Base-by-base conservation (phyloP, 129 eudicot genomes). In the Deinandra increscens region DNA sequence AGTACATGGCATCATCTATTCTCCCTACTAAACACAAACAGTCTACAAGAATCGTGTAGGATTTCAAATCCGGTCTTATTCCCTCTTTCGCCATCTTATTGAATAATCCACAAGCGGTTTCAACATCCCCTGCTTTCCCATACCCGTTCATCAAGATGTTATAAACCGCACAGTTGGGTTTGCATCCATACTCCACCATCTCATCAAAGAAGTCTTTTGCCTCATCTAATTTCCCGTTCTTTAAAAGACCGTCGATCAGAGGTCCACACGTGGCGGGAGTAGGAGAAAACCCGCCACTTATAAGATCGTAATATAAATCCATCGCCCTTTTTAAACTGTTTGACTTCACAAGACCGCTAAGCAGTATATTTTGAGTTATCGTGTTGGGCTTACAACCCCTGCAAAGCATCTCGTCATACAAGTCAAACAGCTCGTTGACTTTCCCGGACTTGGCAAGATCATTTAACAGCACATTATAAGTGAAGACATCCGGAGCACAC, bases 221-320 rank as follows among this genome's bases (percentile, higher is more conserved):
- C 81, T 83, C 85, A 58, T 85, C 88, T 55, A 93, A 64, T 41
- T 84, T 82, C 62, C 83, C 84, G 3, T 76, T 66, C 74, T 89
- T 93, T 60, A 86, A 10, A 49, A 89, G 95, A 62, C 99, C 97
- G 26, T 93, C 97, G 5, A 93, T 78, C 20, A 93, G 74, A 60
- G 99, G 99, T 46, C 97, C 99, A 70, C 91, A 93, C n/a, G 99
- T 87, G 76, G 90, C 80, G 50, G 99, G 97, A 31, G 97, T 89
- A 31, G 99, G 99, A 17, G 85, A 60, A 80, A 93, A 93, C 64
- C 96, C 97, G 14, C 75, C 84, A 69, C 92, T 87, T 69, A 89
- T 74, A 36, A 93, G 93, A 83, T 86, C 87, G 66, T 86, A 87
- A 74, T 84, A 93, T 38, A 93, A 53, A 78, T 89, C 88, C 70